Evolutionary conservation across 495 filamentous ascomycete genomes (phyloP).

Genomic region (Penicillium lividum): DNA sequence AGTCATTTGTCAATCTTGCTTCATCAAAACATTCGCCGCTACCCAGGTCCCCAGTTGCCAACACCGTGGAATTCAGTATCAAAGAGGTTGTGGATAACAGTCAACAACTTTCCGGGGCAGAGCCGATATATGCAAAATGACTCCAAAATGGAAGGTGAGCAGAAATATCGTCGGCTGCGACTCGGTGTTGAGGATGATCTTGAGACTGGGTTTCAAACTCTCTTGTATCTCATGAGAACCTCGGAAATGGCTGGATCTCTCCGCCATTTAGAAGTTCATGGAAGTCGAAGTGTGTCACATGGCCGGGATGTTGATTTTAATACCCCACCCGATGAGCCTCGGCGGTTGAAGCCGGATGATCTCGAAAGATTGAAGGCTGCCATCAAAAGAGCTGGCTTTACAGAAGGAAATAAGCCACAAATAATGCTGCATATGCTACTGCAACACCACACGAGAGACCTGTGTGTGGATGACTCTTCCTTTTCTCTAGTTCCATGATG

Average conservation of each 20-base stretch:
- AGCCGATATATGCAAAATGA: neutral
- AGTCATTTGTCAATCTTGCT: neutral
- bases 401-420: neutral
- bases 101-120: neutral
- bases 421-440: neutral
- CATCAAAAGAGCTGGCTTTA: neutral
- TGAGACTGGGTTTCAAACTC: constrained; percentile 1
- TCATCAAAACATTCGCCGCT: neutral
- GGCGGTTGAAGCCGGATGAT: neutral
- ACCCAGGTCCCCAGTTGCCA: neutral
- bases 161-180: neutral
- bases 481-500: neutral
- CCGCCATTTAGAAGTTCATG: constrained; percentile 1
- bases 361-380: neutral
- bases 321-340: neutral
- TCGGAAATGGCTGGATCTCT: neutral
- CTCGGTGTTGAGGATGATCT: neutral
- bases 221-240: neutral
- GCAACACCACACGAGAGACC: neutral
- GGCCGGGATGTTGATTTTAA: neutral
- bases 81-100: neutral
- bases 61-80: neutral
- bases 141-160: neutral
- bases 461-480: neutral
- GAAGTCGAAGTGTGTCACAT: neutral